Base-by-base conservation (phyloP, 2,329 filamentous ascomycete species). In the Colletotrichum tofieldiae region DNA sequence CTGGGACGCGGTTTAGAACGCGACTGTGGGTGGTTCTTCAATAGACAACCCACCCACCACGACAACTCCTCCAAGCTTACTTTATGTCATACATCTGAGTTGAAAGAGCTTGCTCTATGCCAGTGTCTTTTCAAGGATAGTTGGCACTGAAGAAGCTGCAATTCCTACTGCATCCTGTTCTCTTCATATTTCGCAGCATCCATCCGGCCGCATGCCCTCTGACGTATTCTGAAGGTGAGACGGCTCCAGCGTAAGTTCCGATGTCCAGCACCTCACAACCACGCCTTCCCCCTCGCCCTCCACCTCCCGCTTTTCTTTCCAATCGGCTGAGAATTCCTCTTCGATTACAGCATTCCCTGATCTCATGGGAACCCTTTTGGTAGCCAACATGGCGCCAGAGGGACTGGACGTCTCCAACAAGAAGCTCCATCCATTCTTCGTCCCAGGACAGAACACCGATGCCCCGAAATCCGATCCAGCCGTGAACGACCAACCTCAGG, bases 361-460 rank as follows among this genome's bases (percentile, higher is more conserved):
- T 64, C 65, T 63, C 60, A 88, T 87, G 85, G 84, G 82, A 79
- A 79, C 83, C 52, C 77, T 84, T 54, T 75, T 83, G 69, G 78
- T 84, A 66, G 80, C 81, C 76, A 82, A 78, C 60, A 89, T 89
- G 87, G 80, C 81, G 74, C 82, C 82, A 66, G 80, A 82, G 77
- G 81, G 78, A 67, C 74, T 80, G 64, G 78, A 76, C 72, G 82
- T 82, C 66, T 77, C 79, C 49, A 75, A 77, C 32, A 86, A 84
- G 76, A 88, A 87, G 74, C 77, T 90, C 47, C 89, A 90, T 75
- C 88, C 89, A 23, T 89, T 90, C 80, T 90, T 90, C 76, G 77
- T 81, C 1, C 78, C 80, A 39, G 67, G 68, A 35, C 69, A 63
- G 29, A 62, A 16, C n/a, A 43, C 39, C 61, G 52, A 69, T 5